These are phyloP conservation scores for Populus tomentosa DNA, from an alignment of 441 rosid genomes.

Conservation along the genomic window DNA sequence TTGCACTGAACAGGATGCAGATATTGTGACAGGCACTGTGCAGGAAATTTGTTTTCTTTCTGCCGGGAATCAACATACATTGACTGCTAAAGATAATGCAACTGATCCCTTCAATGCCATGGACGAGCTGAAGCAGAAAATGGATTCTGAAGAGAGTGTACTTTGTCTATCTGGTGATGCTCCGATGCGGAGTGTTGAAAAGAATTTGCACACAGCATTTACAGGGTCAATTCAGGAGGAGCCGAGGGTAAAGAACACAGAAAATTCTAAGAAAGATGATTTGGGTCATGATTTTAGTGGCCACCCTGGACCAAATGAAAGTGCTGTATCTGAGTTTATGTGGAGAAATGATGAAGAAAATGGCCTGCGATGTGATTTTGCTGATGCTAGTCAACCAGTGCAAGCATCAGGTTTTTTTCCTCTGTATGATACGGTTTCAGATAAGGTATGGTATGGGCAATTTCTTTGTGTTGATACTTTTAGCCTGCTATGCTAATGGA, in stretches of 20 bases:
- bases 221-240: slow-evolving; percentile 18
- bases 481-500: background rate
- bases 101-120: slow-evolving; percentile 14
- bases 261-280: slow-evolving; percentile 25
- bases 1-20: slow-evolving; percentile 16
- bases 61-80: slow-evolving; percentile 15
- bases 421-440: slow-evolving; percentile 26
- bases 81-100: slow-evolving; percentile 13
- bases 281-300: slow-evolving; percentile 22
- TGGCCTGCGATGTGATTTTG: slow-evolving; percentile 25
- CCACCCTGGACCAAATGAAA: slow-evolving; percentile 25
- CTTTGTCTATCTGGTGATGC: slow-evolving; percentile 18
- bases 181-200: slow-evolving; percentile 14
- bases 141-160: slow-evolving; percentile 22
- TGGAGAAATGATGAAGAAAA: slow-evolving; percentile 42
- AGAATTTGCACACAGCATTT: slow-evolving; percentile 20
- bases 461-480: background rate
- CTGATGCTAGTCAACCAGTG: slow-evolving; percentile 29
- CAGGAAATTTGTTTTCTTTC: slow-evolving; percentile 20
- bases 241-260: slow-evolving; percentile 20
- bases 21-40: slow-evolving; percentile 18
- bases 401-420: slow-evolving; percentile 37
- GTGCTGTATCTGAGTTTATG: slow-evolving; percentile 26
- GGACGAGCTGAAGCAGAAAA: slow-evolving; percentile 29
- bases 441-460: slow-evolving; percentile 38